Evolutionary conservation across 2,329 filamentous ascomycete genomes (phyloP).

Genomic region (Seiridium cupressi): DNA sequence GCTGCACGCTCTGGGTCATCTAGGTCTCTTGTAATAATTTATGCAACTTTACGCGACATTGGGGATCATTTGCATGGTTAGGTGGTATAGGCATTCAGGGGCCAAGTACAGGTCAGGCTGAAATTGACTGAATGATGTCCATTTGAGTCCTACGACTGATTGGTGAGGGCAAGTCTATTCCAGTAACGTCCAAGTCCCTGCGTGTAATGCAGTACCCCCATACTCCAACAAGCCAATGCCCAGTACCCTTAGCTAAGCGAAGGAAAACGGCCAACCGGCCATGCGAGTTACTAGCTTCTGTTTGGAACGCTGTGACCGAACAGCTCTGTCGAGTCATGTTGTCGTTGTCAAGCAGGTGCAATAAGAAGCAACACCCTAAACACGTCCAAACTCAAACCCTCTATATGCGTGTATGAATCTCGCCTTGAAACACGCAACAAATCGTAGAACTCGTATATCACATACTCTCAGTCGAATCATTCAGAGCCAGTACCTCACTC

Average conservation of each 20-base stretch:
- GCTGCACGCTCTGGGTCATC: neutral
- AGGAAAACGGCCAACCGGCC: slow-evolving; percentile 4
- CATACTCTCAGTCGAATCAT: neutral
- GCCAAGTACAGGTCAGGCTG: no score
- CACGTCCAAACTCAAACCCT: no score
- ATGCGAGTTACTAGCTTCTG: neutral
- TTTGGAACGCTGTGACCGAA: neutral
- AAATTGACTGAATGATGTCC: slow-evolving; percentile 5
- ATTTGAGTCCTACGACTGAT: slow-evolving; percentile 1
- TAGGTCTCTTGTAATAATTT: neutral
- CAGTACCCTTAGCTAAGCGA: slow-evolving; percentile 4
- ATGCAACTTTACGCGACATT: neutral
- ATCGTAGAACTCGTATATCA: neutral
- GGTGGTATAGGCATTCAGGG: neutral
- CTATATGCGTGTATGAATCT: no score
- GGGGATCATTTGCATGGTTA: neutral
- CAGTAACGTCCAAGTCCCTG: neutral
- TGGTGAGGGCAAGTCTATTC: neutral
- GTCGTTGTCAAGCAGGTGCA: neutral
- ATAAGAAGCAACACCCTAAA: neutral
- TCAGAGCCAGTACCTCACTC: slow-evolving; percentile 17
- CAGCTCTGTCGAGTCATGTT: neutral
- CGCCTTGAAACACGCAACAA: neutral
- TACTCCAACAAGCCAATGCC: slow-evolving; percentile 5
- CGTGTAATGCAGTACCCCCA: neutral